Conservation (phyloP, 257 asterid genomes). For the Solanum corneliomulleri region DNA sequence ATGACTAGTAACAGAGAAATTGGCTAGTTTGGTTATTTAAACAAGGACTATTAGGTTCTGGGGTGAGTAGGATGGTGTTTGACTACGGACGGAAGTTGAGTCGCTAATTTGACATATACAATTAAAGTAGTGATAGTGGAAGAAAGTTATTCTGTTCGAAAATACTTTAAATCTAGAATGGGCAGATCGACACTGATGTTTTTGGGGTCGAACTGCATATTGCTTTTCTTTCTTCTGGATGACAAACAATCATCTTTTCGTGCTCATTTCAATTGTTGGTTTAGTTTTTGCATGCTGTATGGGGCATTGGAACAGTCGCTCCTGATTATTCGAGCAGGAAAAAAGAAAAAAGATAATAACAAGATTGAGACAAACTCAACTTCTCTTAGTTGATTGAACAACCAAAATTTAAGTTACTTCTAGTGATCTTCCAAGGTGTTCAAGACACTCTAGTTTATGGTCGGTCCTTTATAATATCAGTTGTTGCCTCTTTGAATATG, state of each 20-base stretch:
- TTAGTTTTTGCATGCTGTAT: background rate
- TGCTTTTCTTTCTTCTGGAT: background rate
- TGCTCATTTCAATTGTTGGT: background rate
- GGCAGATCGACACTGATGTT: background rate
- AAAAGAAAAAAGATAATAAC: background rate
- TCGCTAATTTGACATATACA: background rate
- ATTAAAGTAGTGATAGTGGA: background rate
- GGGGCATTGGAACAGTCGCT: background rate
- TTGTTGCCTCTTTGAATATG: background rate
- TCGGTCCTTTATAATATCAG: background rate
- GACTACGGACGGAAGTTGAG: background rate
- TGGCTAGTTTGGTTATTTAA: background rate
- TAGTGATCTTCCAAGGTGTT: background rate
- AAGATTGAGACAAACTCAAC: background rate
- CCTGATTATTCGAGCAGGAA: background rate
- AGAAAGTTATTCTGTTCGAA: background rate
- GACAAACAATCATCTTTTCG: background rate
- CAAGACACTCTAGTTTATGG: background rate
- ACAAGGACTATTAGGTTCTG: background rate
- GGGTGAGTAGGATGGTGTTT: background rate
- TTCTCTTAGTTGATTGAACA: background rate
- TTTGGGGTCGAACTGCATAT: background rate
- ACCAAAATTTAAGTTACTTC: background rate
- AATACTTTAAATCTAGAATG: background rate
- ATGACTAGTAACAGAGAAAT: background rate